Percentiles rank a stretch among this genome's conserved stretches.
phyloP scores from a whole-genome alignment of 768 basidiomycete species.

The Leucocoprinus leucothites region DNA sequence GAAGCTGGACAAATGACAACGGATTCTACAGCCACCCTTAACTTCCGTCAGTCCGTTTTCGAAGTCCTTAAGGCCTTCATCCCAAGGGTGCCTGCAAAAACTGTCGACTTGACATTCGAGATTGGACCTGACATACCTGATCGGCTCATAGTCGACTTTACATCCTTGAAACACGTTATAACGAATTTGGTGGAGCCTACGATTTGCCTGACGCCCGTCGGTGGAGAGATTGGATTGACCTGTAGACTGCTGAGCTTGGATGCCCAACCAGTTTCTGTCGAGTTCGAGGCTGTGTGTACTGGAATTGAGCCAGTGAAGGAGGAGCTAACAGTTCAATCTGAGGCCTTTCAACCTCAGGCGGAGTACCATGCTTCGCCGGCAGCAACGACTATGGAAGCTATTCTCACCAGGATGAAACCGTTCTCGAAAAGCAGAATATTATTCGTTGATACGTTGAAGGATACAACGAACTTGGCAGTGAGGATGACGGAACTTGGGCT shows the following conservation, averaged over 20 bases:
- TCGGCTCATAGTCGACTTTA: constrained; percentile 93
- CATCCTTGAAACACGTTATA: constrained; percentile 92
- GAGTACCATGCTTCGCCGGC: too few species aligned
- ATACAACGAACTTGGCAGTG: constrained; percentile 71
- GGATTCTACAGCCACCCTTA: constrained; percentile 98
- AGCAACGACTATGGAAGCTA: constrained; percentile 71
- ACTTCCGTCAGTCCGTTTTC: constrained; percentile 95
- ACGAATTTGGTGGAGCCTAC: constrained; percentile 95
- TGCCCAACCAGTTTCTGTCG: constrained; percentile 82
- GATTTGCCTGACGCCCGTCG: constrained; percentile 91
- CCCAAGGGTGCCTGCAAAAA: constrained; percentile 95
- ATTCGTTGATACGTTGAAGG: constrained; percentile 83
- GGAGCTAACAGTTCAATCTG: too few species aligned
- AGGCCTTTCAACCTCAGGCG: too few species aligned
- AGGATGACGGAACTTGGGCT: constrained; percentile 79
- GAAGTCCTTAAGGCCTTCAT: constrained; percentile 97
- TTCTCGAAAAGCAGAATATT: constrained; percentile 88
- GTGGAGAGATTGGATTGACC: constrained; percentile 89
- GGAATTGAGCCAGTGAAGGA: constrained; percentile 99
- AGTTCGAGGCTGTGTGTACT: constrained; percentile 97
- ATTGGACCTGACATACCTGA: constrained; percentile 96
- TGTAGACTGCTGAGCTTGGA: constrained; percentile 77
- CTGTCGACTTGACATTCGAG: constrained; percentile 93
- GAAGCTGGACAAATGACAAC: constrained; percentile 99
- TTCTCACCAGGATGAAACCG: constrained; percentile 76